Base-by-base conservation (phyloP, 352 stramenopile genomes). In the Saprolegnia diclina region DNA sequence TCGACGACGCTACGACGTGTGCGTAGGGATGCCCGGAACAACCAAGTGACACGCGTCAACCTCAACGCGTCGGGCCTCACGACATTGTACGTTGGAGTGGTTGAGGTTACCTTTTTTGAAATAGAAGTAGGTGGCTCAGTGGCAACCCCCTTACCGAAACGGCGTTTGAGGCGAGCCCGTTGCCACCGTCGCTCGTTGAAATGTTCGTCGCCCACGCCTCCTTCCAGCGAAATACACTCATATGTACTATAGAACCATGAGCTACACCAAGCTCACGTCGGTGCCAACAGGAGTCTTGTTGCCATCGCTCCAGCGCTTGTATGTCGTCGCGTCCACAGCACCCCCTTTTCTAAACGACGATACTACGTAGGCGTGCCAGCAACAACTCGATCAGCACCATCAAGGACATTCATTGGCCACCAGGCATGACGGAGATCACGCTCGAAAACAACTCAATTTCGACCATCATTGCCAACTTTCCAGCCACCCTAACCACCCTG, bases 391-490 rank as follows among this genome's bases (percentile, higher is more conserved):
- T 65, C 19, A 65, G 38, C 1, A 40, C 57, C 26, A 52, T 52
- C 24, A 11, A 22, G 5, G 35, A 64, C 56, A 59, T 59, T 48
- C 9, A 4, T 4, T 65, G 57, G 57, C 57, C 57, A 38, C 13
- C n/a, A 21, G n/a, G 26, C 16, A 52, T 65, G 57, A 52, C 57
- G n/a, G 38, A 65, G 16, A 42, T 65, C 4, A 52, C 57, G 22
- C 35, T 65, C 18, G 26, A 65, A 65, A 50, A 65, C 57, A 65
- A 65, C 37, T 50, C 57, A 5, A 26, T 65, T 42, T 52, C 57
- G 22, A 10, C 32, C 56, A 16, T 65, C 10, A 38, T 32, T 16
- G 57, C 57, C 26, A 65, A 65, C 35, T 65, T 65, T 52, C 57
- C 57, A 14, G 6, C 40, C 1, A 55, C 24, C 5, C 13, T 65